Base-by-base conservation (phyloP, 2,329 filamentous ascomycete genomes). In the Hirsutella minnesotensis region DNA sequence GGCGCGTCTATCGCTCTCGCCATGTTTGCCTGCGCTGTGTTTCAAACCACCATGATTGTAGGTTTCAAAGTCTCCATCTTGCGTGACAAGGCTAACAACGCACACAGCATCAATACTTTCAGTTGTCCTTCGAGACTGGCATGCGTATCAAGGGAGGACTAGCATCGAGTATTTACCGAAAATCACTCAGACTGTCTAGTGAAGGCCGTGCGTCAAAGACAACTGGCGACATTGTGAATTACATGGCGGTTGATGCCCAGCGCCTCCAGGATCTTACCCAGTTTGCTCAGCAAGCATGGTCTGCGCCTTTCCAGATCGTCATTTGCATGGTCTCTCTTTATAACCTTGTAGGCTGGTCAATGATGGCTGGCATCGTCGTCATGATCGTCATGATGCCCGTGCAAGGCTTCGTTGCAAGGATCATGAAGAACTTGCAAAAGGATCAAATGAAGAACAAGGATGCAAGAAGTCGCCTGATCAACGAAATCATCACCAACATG, bases 361-460 rank as follows among this genome's bases (percentile, higher is more conserved):
- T 96, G 86, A 80, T 98, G 62, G 88, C 92, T 29, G 92, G 92
- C 55, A 83, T 98, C 41, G 90, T 75, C 42, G 86, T 89, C 45
- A 98, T 98, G 94, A 74, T 98, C 47, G 65, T 95, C 53, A 96
- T 96, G 90, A 90, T 98, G 61, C 92, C 92, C 0, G 70, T 96
- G 52, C 96, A 98, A 59, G 90, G 89, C 39, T 70, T 92, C 47
- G 92, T 96, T 57, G 90, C 92, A 20, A 78, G 83, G 45, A 73
- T 94, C 53, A 95, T 95, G 85, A 95, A 95, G 68, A 87, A 75
- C 36, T 68, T 98, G 53, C 94, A 98, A 60, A 94, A 96, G 64
- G 73, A 81, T 50, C 92, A 98, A 67, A 98, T 98, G 92, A 94
- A 94, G 70, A 96, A 96, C 69, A 98, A 98, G 67, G 92, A 98